Percentiles rank a stretch among this genome's conserved stretches.
Conservation (phyloP, 805 yeast genomes). For the Pichia rugopelliculosa region DNA sequence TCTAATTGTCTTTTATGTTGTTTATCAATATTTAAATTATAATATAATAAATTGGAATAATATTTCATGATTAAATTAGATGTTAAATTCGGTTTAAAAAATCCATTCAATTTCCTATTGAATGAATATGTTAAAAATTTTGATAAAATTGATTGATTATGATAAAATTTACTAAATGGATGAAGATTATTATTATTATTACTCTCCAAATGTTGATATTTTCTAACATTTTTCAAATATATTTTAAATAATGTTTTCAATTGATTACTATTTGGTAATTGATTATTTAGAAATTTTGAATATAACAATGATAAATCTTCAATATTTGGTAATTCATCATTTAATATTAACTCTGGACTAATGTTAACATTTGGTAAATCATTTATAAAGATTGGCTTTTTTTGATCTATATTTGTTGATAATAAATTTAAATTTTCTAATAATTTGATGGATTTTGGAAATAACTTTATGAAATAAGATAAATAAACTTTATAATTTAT, state of each 20-base stretch:
- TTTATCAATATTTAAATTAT: background rate
- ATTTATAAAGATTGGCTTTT: background rate
- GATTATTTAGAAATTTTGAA: conserved; percentile 6
- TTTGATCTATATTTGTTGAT: background rate
- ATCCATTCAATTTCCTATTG: background rate
- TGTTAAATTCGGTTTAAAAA: conserved; percentile 2
- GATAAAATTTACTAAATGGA: conserved; percentile 15
- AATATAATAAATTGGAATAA: background rate
- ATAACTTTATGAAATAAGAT: conserved; percentile 10
- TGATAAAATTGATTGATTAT: conserved; percentile 15
- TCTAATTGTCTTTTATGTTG: conserved; percentile 1
- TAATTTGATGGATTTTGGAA: conserved; percentile 6
- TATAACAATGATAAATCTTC: conserved; percentile 11
- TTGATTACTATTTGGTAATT: conserved; percentile 2
- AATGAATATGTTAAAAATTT: conserved; percentile 15
- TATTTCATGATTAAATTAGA: conserved; percentile 4
- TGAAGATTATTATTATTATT: conserved; percentile 3
- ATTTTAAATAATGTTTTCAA: conserved; percentile 4
- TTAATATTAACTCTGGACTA: conserved; percentile 1
- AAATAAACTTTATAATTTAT: conserved; percentile 6
- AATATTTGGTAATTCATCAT: conserved; percentile 1
- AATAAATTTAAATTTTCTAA: conserved; percentile 3
- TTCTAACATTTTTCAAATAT: conserved; percentile 3
- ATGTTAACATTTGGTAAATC: conserved; percentile 10
- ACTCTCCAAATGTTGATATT: conserved; percentile 1